Base-by-base conservation (phyloP, 306 rosid genomes). In the Cyclanthera cordifolia region DNA sequence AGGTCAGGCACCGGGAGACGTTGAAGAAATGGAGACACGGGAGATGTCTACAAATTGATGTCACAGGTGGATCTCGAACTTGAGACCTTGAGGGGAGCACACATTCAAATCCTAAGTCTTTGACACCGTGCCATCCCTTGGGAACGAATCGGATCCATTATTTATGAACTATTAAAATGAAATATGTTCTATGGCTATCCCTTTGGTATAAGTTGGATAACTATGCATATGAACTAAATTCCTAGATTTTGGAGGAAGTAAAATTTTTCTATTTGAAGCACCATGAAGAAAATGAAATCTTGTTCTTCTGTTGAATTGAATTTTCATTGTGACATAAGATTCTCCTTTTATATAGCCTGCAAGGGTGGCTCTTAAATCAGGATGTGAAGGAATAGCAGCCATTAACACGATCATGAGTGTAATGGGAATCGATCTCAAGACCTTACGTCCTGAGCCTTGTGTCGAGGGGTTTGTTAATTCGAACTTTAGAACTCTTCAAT, bases 341-440 rank as follows among this genome's bases (percentile, higher is more conserved):
- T 43, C 15, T 43, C 48, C 48, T 43, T 43, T 2, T 43, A 2
- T 43, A 43, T 43, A 43, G 99, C 96, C 99, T 69, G 85, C 99
- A 47, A 84, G 91, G 74, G 91, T 87, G 79, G 78, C 96, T 76
- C 87, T 90, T 45, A 77, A 77, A 74, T 83, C 88, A 30, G 99
- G 99, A 63, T 87, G 94, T 8, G 94, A 93, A 68, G 99, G 99
- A 30, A 59, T 93, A 69, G 68, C 99, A 25, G 99, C 99, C 53
- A 93, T 93, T 57, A 93, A 90, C 74, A 93, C 99, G 32, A 86
- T 93, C 80, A 93, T 93, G 95, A 93, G 99, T 24, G 96, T 90
- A 67, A 93, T 93, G 99, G 99, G 96, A 82, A 93, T 93, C 81
- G 88, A 93, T 83, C 94, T 93, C 15, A 47, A 69, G 12, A 89